Evolutionary conservation across 2,329 filamentous ascomycete genomes (phyloP), one percentile per base, ranked within the genome.

Genomic region (Cladosporium colombiae): DNA sequence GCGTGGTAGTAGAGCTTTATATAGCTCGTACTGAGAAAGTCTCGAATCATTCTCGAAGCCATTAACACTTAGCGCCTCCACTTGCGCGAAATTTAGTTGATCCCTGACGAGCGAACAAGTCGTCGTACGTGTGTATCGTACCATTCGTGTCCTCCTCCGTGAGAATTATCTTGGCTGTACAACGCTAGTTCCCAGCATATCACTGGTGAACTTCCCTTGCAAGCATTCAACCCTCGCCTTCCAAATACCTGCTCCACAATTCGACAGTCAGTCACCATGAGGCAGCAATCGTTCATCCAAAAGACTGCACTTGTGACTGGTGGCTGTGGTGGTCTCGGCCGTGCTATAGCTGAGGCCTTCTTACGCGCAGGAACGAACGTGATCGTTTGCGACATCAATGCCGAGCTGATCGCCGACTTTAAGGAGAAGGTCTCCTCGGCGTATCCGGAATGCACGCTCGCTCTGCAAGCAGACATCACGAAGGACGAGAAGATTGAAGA

Each of bases 401-500:
- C 71, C 13, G 61, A 73, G 18, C 70, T 73, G 21, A 67, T 75
- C 44, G 66, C 69, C 10, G 73, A 74, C 55, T 77, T 75, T 69
- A 68, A 71, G 35, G 66, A 69, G 33, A 72, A 74, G 59, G 68
- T 73, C 23, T 68, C 65, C 5, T 37, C 69, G 10, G 67, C 68
- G 5, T 67, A 74, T 49, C 66, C 66, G 27, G 70, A 71, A 4
- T 70, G 69, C 31, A 70, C 73, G 7, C 68, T 77, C 11, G 74
- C 75, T 8, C 62, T 80, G 35, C 74, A 78, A 61, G 68, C 70
- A 11, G 77, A 82, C 66, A 77, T 81, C 58, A 79, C 80, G 8
- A 72, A 72, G 0, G 72, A 74, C 14, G 67, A 68, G 0, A 77
- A 76, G 27, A 74, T 81, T 11, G 74, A 80, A 53, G 67, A 71